These are phyloP conservation scores for Malassezia globosa DNA, from an alignment of 1,284 basidiomycete species.

Conservation along the genomic window DNA sequence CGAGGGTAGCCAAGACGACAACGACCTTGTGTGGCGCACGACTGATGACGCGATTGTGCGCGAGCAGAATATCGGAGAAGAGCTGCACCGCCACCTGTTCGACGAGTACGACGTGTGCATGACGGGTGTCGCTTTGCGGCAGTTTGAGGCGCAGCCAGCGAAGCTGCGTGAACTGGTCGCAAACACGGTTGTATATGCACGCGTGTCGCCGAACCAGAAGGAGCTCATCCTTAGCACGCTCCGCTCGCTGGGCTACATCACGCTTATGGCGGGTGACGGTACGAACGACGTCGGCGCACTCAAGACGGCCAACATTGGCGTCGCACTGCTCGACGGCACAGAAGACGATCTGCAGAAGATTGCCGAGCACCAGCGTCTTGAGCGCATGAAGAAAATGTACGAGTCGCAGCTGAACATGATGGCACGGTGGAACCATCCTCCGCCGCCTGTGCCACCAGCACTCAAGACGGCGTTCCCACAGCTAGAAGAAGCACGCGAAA, in stretches of 20 bases:
- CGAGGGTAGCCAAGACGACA: constrained; percentile 29
- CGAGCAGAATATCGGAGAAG: constrained; percentile 25
- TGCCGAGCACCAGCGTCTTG: constrained; percentile 39
- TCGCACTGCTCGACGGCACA: constrained; percentile 44
- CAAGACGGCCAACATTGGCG: constrained; percentile 45
- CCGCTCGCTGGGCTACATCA: constrained; percentile 41
- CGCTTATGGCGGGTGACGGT: constrained; percentile 46
- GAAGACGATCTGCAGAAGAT: constrained; percentile 42
- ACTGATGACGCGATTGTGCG: constrained; percentile 36
- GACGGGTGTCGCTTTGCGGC: constrained; percentile 42
- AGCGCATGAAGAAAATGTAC: constrained; percentile 46
- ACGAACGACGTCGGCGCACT: constrained; percentile 47
- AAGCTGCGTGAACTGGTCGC: constrained; percentile 38
- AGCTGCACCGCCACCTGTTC: constrained; percentile 38
- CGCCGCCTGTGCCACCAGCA: constrained; percentile 37
- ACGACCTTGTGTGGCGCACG: constrained; percentile 38
- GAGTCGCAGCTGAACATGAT: constrained; percentile 40
- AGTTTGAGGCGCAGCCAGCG: constrained; percentile 28
- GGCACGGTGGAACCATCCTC: constrained; percentile 33
- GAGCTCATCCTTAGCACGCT: constrained; percentile 43
- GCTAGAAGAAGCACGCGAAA: constrained; percentile 40
- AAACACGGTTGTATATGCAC: constrained; percentile 45
- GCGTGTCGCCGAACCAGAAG: constrained; percentile 45
- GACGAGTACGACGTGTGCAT: constrained; percentile 45
- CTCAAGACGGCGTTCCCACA: constrained; percentile 40